A percentile compares a stretch with the other conserved stretches of the same genome.
These are phyloP conservation scores for Candida sp. DNA, from an alignment of 1,139 yeast species.

Conservation along the genomic window DNA sequence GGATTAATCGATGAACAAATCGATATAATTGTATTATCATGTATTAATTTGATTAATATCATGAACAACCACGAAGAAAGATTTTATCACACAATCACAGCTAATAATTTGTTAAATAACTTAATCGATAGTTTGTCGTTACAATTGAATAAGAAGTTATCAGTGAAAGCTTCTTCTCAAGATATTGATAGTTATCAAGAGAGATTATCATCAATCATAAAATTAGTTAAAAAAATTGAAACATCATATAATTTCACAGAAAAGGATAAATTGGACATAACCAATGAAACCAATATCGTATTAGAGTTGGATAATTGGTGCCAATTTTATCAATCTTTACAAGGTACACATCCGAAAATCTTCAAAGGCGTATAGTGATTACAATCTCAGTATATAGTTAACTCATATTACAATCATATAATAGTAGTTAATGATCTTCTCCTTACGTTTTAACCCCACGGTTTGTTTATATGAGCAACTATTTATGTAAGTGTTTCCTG, in stretches of 20 bases:
- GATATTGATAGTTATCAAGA: conserved; percentile 20
- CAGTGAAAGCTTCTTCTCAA: conserved; percentile 42
- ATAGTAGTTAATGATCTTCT: too few species aligned
- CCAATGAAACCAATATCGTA: neutral
- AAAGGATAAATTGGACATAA: conserved; percentile 1
- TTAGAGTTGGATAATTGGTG: neutral
- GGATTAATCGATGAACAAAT: conserved; percentile 38
- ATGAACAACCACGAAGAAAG: conserved; percentile 17
- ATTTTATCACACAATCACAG: conserved; percentile 11
- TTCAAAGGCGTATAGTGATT: neutral
- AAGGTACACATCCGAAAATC: neutral
- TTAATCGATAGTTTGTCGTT: conserved; percentile 21
- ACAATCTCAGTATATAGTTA: too few species aligned
- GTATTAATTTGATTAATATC: conserved; percentile 29
- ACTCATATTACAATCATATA: too few species aligned
- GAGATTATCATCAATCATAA: conserved; percentile 12
- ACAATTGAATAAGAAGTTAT: conserved; percentile 34
- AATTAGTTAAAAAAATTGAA: conserved; percentile 9
- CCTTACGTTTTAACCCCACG: too few species aligned
- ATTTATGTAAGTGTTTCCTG: too few species aligned
- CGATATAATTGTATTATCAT: conserved; percentile 37
- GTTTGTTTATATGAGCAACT: too few species aligned
- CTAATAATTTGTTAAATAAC: conserved; percentile 15
- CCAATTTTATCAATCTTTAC: neutral
- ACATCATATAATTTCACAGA: neutral